Evolutionary conservation across 1,284 basidiomycete genomes (phyloP).

Genomic region (Cryptococcus neoformans): DNA sequence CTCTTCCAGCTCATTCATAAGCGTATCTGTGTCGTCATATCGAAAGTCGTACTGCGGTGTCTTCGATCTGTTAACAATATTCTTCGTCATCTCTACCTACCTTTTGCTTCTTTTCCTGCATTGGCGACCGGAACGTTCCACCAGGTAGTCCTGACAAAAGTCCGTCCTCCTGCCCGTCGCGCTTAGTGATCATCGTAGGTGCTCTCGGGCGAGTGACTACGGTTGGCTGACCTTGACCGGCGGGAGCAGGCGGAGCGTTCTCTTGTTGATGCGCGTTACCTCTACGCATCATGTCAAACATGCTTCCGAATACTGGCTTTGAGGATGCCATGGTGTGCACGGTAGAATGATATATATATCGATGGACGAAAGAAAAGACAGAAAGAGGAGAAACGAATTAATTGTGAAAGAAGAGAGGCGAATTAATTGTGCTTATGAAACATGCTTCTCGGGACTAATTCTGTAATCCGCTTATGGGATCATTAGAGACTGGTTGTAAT

Average conservation of each 20-base stretch:
- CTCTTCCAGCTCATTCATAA: slow-evolving; percentile 96
- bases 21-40: slow-evolving; percentile 91
- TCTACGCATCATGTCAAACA: slow-evolving; percentile 17
- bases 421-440: no score
- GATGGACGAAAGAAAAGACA: no score
- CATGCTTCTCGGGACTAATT: no score
- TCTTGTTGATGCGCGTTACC: background rate
- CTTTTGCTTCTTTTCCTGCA: slow-evolving; percentile 27
- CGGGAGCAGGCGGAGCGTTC: background rate
- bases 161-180: slow-evolving; percentile 8
- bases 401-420: no score
- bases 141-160: slow-evolving; percentile 26
- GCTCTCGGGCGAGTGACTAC: slow-evolving; percentile 22
- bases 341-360: no score
- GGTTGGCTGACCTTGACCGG: slow-evolving; percentile 1
- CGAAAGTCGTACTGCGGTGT: slow-evolving; percentile 85
- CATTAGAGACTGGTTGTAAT: no score
- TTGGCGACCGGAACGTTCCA: slow-evolving; percentile 8
- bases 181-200: slow-evolving; percentile 14
- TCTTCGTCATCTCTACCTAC: slow-evolving; percentile 6
- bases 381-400: no score
- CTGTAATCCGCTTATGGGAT: no score
- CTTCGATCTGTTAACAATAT: slow-evolving; percentile 13
- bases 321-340: background rate
- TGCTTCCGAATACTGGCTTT: slow-evolving; percentile 7